phyloP scores from a whole-genome alignment of 179 eudicot genomes.

The Camellia oleifera region DNA sequence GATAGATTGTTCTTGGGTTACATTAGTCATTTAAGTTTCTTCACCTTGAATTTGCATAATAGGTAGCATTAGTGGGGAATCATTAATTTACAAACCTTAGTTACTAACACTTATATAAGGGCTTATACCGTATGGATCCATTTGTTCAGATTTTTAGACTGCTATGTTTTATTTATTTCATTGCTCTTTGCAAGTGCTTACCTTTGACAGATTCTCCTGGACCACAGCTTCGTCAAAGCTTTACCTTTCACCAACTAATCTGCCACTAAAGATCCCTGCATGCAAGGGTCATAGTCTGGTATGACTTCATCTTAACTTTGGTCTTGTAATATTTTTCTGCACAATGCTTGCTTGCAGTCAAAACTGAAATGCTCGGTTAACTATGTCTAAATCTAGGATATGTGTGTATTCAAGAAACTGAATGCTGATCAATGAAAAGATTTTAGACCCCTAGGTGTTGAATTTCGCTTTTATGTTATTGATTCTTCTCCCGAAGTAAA shows the following conservation, averaged over 20 bases:
- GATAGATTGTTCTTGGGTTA: not conserved
- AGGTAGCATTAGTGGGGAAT: not conserved
- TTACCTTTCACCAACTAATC: constrained; percentile 85
- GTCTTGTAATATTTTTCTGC: not conserved
- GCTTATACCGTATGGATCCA: not conserved
- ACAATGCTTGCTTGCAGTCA: too few relatives aligned
- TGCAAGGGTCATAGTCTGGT: constrained; percentile 98
- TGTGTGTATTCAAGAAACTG: not conserved
- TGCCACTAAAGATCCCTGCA: constrained; percentile 90
- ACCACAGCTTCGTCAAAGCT: constrained; percentile 79
- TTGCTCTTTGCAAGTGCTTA: constrained; percentile 52
- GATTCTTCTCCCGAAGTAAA: not conserved
- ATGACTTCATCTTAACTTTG: constrained; percentile 15
- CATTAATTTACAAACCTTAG: not conserved
- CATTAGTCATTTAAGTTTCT: not conserved
- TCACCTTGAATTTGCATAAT: constrained; percentile 1
- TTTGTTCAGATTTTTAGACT: not conserved
- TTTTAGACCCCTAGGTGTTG: not conserved
- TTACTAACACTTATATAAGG: not conserved
- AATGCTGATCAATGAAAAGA: not conserved
- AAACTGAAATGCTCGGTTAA: not conserved
- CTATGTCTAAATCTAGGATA: not conserved
- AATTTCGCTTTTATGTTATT: not conserved
- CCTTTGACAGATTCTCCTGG: constrained; percentile 85
- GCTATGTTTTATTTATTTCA: not conserved